Conservation (phyloP, 257 asterid species). For the Craterostigma plantagineum region DNA sequence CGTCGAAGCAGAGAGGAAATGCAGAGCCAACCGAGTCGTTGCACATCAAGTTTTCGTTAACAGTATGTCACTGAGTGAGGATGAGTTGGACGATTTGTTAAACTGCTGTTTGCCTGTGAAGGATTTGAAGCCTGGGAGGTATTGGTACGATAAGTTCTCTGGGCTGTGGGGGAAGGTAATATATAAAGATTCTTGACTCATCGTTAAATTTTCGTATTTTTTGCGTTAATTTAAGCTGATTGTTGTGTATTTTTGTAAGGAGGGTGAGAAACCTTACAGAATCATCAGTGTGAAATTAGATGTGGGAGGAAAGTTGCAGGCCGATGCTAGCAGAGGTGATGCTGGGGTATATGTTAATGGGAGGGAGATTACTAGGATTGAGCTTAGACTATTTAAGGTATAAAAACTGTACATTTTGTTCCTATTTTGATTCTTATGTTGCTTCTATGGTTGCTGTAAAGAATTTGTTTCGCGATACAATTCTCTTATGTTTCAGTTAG, state of each 20-base stretch:
- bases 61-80: constrained; percentile 35
- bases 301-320: constrained; percentile 48
- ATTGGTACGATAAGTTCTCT: constrained; percentile 69
- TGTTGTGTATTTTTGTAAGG: constrained; percentile 22
- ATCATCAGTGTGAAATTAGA: constrained; percentile 36
- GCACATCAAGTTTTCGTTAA: constrained; percentile 44
- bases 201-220: background rate
- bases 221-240: background rate
- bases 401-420: constrained; percentile 1
- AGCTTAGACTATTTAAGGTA: constrained; percentile 62
- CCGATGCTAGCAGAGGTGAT: constrained; percentile 43
- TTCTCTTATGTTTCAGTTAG: constrained; percentile 24
- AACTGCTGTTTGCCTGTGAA: constrained; percentile 29
- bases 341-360: constrained; percentile 52
- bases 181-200: background rate
- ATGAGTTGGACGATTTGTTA: constrained; percentile 36
- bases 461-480: background rate
- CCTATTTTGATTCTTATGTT: too few species aligned
- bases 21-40: constrained; percentile 42
- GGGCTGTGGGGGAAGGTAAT: constrained; percentile 78
- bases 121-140: constrained; percentile 46
- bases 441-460: constrained; percentile 2
- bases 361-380: constrained; percentile 51
- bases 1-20: constrained; percentile 45
- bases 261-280: constrained; percentile 47